Evolutionary conservation across 805 yeast species (phyloP).

Genomic region (Monosporozyma unispora): DNA sequence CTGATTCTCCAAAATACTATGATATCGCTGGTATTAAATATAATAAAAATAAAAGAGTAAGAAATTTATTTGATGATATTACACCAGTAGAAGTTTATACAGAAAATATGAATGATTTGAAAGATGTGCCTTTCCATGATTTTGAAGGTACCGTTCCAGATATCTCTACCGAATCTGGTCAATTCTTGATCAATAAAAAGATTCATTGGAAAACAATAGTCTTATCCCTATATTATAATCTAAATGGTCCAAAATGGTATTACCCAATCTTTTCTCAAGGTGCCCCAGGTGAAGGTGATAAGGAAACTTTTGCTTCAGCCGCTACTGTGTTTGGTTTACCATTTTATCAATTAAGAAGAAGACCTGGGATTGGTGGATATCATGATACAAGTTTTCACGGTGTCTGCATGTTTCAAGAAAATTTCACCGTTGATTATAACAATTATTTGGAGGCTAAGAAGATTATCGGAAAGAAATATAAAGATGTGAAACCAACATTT

Average conservation of each 20-base stretch:
- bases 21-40: slow-evolving; percentile 53
- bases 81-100: slow-evolving; percentile 25
- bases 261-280: slow-evolving; percentile 68
- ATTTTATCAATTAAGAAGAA: slow-evolving; percentile 40
- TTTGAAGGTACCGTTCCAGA: slow-evolving; percentile 59
- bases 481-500: background rate
- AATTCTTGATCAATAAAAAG: slow-evolving; percentile 52
- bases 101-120: slow-evolving; percentile 12
- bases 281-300: slow-evolving; percentile 72
- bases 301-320: slow-evolving; percentile 64
- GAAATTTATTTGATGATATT: slow-evolving; percentile 31
- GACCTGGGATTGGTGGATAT: slow-evolving; percentile 34
- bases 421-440: slow-evolving; percentile 53
- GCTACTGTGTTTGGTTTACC: slow-evolving; percentile 41
- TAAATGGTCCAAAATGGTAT: slow-evolving; percentile 57
- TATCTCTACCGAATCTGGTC: slow-evolving; percentile 67
- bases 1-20: slow-evolving; percentile 67
- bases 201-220: slow-evolving; percentile 50
- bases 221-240: slow-evolving; percentile 56
- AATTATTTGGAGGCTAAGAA: slow-evolving; percentile 12
- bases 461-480: background rate
- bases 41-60: slow-evolving; percentile 31
- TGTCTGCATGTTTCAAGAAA: slow-evolving; percentile 68
- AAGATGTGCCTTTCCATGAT: slow-evolving; percentile 43
- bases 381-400: slow-evolving; percentile 46